Evolutionary conservation across 805 yeast species (phyloP).

Genomic region (Metschnikowia dekortorum): DNA sequence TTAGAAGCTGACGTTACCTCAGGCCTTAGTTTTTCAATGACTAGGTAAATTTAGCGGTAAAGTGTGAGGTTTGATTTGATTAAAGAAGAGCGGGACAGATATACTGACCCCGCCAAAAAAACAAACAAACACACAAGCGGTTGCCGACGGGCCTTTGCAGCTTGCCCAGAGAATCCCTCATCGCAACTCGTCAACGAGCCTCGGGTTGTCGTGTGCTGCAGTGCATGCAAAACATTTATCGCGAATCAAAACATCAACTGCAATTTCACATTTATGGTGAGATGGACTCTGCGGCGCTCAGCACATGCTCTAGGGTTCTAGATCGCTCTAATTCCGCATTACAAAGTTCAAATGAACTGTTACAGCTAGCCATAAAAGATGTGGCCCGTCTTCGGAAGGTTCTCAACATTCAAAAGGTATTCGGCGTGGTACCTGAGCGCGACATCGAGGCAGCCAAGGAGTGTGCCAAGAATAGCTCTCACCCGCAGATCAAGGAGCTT

Average conservation of each 20-base stretch:
- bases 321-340: conserved; percentile 28
- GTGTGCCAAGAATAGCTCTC: conserved; percentile 31
- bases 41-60: no score
- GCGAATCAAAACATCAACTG: conserved; percentile 3
- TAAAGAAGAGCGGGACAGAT: neutral
- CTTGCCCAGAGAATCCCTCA: no score
- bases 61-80: no score
- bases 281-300: conserved; percentile 2
- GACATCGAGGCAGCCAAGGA: conserved; percentile 41
- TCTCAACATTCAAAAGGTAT: conserved; percentile 43
- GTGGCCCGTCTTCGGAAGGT: conserved; percentile 36
- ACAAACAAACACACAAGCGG: no score
- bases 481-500: conserved; percentile 38
- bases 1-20: no score
- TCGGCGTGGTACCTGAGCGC: conserved; percentile 48
- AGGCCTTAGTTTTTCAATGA: no score
- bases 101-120: neutral
- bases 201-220: neutral
- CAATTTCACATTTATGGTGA: neutral
- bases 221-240: neutral
- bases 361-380: conserved; percentile 37
- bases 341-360: conserved; percentile 26
- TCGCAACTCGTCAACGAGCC: neutral
- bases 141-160: no score
- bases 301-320: conserved; percentile 9